phyloP scores from a whole-genome alignment of 495 filamentous ascomycete genomes.

The Hyaloscypha variabilis region DNA sequence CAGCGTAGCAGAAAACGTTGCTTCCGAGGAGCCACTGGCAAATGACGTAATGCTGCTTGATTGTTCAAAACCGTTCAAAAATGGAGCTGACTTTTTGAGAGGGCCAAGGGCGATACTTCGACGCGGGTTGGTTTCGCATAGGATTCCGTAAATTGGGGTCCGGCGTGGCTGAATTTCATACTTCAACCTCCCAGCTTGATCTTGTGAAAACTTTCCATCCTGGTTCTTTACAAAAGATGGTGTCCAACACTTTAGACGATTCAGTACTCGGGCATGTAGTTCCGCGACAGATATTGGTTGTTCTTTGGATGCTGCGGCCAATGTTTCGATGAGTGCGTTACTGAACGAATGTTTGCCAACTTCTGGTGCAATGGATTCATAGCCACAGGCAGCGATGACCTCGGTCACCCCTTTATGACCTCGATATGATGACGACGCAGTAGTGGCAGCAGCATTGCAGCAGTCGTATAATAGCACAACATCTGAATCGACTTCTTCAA shows the following conservation, averaged over 20 bases:
- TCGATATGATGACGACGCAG: background rate
- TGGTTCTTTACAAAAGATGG: background rate
- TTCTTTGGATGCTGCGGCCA: constrained; percentile 25
- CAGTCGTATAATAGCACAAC: too few relatives aligned
- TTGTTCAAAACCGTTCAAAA: background rate
- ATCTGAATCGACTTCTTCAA: too few relatives aligned
- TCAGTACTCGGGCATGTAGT: constrained; percentile 31
- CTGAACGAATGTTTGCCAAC: constrained; percentile 34
- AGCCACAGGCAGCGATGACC: constrained; percentile 34
- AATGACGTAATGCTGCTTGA: background rate
- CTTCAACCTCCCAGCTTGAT: background rate
- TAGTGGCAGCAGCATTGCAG: constrained; percentile 4
- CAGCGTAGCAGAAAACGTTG: background rate
- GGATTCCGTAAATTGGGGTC: constrained; percentile 1
- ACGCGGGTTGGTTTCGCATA: constrained; percentile 10
- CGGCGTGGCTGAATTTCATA: constrained; percentile 4
- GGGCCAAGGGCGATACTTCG: constrained; percentile 13
- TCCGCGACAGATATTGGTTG: constrained; percentile 28
- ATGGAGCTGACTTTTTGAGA: background rate
- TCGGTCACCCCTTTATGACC: constrained; percentile 27
- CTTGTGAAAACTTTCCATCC: background rate
- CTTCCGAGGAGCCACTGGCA: background rate
- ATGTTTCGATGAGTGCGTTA: constrained; percentile 30
- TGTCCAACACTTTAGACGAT: constrained; percentile 24
- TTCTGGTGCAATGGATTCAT: constrained; percentile 28